Percentiles rank a stretch among this genome's conserved stretches.
Evolutionary conservation across 2,329 filamentous ascomycete species (phyloP).

Genomic region (Stagonosporopsis cucurbitacearum): DNA sequence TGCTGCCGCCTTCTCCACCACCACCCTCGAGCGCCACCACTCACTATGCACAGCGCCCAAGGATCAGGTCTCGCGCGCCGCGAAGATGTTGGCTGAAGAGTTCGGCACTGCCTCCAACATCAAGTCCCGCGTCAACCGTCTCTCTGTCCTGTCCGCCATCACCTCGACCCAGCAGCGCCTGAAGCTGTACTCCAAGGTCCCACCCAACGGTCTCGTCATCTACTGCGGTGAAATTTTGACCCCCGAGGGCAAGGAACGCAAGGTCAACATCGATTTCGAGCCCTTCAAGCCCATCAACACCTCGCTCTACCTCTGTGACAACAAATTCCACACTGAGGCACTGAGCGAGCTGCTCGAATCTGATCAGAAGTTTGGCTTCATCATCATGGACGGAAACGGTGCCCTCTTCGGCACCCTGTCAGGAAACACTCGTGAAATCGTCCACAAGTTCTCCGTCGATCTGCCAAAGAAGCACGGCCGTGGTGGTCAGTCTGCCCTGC

Average conservation of each 20-base stretch:
- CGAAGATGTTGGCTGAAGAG: slow-evolving; percentile 99
- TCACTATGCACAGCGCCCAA: slow-evolving; percentile 74
- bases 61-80: slow-evolving; percentile 93
- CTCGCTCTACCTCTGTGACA: slow-evolving; percentile 98
- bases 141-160: slow-evolving; percentile 96
- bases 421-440: slow-evolving; percentile 93
- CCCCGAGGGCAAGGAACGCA: slow-evolving; percentile 96
- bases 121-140: slow-evolving; percentile 98
- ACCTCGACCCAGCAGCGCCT: slow-evolving; percentile 98
- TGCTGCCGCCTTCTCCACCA: not conserved
- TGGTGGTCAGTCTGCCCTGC: slow-evolving; percentile 98
- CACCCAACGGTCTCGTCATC: slow-evolving; percentile 94
- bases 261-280: slow-evolving; percentile 99
- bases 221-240: slow-evolving; percentile 99
- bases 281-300: slow-evolving; percentile 99
- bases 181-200: slow-evolving; percentile 99
- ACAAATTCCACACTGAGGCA: slow-evolving; percentile 99
- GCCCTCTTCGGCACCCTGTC: slow-evolving; percentile 95
- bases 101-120: slow-evolving; percentile 99
- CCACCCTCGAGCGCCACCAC: slow-evolving; percentile 21
- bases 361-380: slow-evolving; percentile 99
- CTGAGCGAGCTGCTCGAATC: slow-evolving; percentile 96
- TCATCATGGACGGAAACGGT: slow-evolving; percentile 99
- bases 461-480: slow-evolving; percentile 99
- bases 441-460: slow-evolving; percentile 99